A percentile compares a stretch with the other conserved stretches of the same genome.
Conservation (phyloP, 345 rosid species). For the Adansonia digitata region DNA sequence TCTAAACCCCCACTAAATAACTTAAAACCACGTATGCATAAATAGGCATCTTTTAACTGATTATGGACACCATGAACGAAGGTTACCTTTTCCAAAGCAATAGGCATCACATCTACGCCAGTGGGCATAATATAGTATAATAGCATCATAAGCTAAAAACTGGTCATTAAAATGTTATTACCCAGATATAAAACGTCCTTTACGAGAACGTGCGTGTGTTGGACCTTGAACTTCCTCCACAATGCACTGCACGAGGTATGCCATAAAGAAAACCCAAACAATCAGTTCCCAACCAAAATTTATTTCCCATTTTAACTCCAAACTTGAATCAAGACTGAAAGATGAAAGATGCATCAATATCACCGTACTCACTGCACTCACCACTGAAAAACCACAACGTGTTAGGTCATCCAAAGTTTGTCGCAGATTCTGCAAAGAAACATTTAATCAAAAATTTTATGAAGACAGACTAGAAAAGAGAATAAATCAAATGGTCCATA, state of each 20-base stretch:
- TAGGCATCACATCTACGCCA: background rate
- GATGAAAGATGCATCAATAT: background rate
- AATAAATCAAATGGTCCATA: background rate
- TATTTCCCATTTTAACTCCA: background rate
- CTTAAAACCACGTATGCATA: background rate
- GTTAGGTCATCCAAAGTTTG: constrained; percentile 98
- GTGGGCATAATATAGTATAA: background rate
- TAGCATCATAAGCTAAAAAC: background rate
- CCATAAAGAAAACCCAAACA: constrained; percentile 3
- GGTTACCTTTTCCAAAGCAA: background rate
- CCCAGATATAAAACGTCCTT: constrained; percentile 97
- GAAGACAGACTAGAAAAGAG: constrained; percentile 6
- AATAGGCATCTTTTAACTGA: background rate
- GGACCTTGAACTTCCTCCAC: constrained; percentile 99
- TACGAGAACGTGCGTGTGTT: constrained; percentile 87
- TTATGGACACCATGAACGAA: background rate
- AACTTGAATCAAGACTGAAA: background rate
- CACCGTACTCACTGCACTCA: constrained; percentile 27
- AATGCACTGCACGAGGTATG: constrained; percentile 60
- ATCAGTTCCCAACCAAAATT: background rate
- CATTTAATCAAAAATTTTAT: background rate
- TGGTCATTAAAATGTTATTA: constrained; percentile 25
- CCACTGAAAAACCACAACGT: constrained; percentile 83
- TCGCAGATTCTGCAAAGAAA: constrained; percentile 77
- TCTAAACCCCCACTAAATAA: background rate